Evolutionary conservation across 208 protist genomes (phyloP).

Genomic region (Entamoeba dispar): DNA sequence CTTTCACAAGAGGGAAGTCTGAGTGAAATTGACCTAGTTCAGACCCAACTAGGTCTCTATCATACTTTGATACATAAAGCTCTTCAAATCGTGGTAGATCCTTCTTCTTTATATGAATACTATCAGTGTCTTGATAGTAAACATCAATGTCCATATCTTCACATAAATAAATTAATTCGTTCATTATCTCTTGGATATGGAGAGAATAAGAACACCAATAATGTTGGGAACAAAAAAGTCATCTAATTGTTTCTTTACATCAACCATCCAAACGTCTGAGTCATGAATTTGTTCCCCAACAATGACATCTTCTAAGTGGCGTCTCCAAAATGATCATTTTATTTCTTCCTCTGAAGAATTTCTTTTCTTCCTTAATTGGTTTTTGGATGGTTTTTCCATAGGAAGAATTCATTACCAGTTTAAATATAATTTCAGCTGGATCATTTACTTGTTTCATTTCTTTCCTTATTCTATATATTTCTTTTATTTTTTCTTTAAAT

Average conservation of each 20-base stretch:
- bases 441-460: background rate
- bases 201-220: background rate
- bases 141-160: background rate
- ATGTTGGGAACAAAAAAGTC: background rate
- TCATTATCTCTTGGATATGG: too few relatives aligned
- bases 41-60: background rate
- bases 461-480: background rate
- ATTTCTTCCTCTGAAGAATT: too few relatives aligned
- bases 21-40: background rate
- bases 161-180: too few relatives aligned
- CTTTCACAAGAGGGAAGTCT: background rate
- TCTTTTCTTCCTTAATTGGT: background rate
- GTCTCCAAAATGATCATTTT: too few relatives aligned
- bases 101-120: background rate
- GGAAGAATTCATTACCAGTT: background rate
- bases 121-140: background rate
- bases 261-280: background rate
- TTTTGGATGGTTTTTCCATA: background rate
- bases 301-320: too few relatives aligned
- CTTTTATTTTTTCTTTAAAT: background rate
- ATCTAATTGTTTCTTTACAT: background rate
- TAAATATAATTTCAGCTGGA: background rate
- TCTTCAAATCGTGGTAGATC: background rate
- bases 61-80: background rate
- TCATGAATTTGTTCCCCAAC: too few relatives aligned